These are phyloP conservation scores for Boletus rex-veris DNA, from an alignment of 768 basidiomycete species.

Conservation along the genomic window DNA sequence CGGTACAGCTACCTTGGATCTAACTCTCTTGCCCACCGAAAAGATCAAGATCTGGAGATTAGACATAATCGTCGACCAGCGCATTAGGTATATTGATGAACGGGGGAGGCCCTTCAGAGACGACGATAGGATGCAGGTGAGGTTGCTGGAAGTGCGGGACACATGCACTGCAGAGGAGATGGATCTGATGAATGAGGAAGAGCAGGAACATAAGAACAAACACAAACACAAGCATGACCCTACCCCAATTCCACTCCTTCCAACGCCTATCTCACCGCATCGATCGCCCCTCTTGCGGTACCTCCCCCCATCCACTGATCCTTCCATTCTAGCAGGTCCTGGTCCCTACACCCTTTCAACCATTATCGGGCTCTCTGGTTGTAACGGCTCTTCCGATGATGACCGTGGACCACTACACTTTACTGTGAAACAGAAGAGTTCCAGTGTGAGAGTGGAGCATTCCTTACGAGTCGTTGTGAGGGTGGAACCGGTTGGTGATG, in stretches of 20 bases:
- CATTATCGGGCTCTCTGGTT: slow-evolving; percentile 18
- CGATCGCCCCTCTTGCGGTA: slow-evolving; percentile 25
- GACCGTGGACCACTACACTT: slow-evolving; percentile 50
- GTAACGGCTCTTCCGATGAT: not conserved
- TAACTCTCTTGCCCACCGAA: slow-evolving; percentile 80
- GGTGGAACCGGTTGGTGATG: slow-evolving; percentile 70
- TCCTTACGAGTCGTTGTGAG: slow-evolving; percentile 76
- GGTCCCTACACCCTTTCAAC: slow-evolving; percentile 24
- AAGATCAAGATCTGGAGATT: slow-evolving; percentile 84
- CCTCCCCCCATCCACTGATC: slow-evolving; percentile 14
- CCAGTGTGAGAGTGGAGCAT: slow-evolving; percentile 74
- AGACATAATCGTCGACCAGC: slow-evolving; percentile 67
- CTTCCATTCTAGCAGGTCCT: slow-evolving; percentile 23
- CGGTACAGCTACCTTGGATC: slow-evolving; percentile 69
- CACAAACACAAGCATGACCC: slow-evolving; percentile 1
- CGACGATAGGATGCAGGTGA: slow-evolving; percentile 10
- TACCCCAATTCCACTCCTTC: slow-evolving; percentile 22
- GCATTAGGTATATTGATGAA: slow-evolving; percentile 9
- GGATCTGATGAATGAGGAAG: not conserved
- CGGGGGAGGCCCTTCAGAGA: not conserved
- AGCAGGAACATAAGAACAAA: slow-evolving; percentile 11
- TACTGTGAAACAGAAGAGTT: slow-evolving; percentile 64
- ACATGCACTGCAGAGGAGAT: slow-evolving; percentile 12
- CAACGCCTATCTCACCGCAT: slow-evolving; percentile 29
- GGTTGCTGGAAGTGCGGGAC: slow-evolving; percentile 21